Evolutionary conservation across 2,329 filamentous ascomycete genomes (phyloP), one percentile per base, ranked within the genome.

Genomic region (Magnaporthiopsis rhizophila): DNA sequence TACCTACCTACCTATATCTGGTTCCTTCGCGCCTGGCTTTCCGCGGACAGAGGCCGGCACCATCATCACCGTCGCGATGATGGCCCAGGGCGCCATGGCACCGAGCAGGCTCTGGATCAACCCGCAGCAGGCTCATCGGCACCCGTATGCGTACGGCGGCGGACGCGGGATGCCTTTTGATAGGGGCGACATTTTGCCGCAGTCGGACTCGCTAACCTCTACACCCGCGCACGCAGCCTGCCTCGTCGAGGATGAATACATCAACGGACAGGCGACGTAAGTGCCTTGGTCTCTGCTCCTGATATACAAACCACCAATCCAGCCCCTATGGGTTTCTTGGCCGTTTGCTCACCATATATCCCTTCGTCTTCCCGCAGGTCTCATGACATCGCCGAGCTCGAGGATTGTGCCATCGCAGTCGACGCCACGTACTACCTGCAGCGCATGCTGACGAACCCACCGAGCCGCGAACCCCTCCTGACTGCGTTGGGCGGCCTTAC

Each of bases 361-460:
- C n/a, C 15, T 53, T 13, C 9, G 30, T 28, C 7, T 56, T 61
- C 68, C 60, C 64, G 45, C 68, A 86, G 83, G 72, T 83, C 81
- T 61, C 84, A 86, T 70, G 81, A 87, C 65, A 76, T 96, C 69
- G 82, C 87, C 66, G 85, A 90, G 67, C 82, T 97, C 70, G 86
- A 89, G 72, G 89, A 88, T 73, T 86, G 86, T 66, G 84, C 88
- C 64, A 84, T 97, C 71, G 93, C 89, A 68, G 87, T 98, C 71
- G 93, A 97, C 80, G 95, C 94, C 64, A 89, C 90, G 63, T 90
- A 96, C 76, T 98, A 95, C 75, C 85, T 99, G 68, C 84, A 89
- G 74, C 86, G 88, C 66, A 85, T 96, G 69, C 86, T 97, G 71
- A 86, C 89, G 72, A 85, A 83, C 65, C 76, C 83, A 58, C 84